Conservation (phyloP, 257 asterid species). For the Lycium ferocissimum region DNA sequence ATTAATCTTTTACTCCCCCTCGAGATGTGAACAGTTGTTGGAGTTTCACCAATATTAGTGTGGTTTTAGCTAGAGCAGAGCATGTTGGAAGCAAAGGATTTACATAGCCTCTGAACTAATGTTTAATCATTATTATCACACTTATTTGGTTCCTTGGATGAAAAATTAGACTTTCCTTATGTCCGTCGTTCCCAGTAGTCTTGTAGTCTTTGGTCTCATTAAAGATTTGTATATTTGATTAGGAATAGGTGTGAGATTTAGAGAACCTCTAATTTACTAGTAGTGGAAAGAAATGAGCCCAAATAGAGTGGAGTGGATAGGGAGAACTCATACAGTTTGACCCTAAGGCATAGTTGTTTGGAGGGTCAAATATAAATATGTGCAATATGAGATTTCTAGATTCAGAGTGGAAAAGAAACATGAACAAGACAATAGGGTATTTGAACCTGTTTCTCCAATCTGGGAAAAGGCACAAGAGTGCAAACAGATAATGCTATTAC, state of each 20-base stretch:
- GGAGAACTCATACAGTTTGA: neutral
- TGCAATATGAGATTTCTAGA: conserved; percentile 11
- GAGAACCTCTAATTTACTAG: neutral
- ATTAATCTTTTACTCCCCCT: neutral
- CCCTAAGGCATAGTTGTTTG: neutral
- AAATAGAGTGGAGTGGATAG: neutral
- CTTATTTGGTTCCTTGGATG: neutral
- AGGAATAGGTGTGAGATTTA: neutral
- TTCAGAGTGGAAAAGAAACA: neutral
- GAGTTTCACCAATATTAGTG: neutral
- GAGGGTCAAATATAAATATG: neutral
- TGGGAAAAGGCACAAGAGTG: neutral
- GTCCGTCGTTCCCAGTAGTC: neutral
- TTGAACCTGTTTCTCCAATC: neutral
- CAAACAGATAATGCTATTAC: neutral
- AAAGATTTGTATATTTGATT: neutral
- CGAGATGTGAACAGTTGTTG: neutral
- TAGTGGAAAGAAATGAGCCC: neutral
- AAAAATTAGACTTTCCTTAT: neutral
- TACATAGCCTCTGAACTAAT: neutral
- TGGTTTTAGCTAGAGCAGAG: neutral
- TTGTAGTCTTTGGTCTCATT: neutral
- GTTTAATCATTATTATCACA: neutral
- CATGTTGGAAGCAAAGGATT: conserved; percentile 1
- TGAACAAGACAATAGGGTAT: neutral